Conservation (phyloP, 495 filamentous ascomycete genomes). For the Penicillium cinerascens region DNA sequence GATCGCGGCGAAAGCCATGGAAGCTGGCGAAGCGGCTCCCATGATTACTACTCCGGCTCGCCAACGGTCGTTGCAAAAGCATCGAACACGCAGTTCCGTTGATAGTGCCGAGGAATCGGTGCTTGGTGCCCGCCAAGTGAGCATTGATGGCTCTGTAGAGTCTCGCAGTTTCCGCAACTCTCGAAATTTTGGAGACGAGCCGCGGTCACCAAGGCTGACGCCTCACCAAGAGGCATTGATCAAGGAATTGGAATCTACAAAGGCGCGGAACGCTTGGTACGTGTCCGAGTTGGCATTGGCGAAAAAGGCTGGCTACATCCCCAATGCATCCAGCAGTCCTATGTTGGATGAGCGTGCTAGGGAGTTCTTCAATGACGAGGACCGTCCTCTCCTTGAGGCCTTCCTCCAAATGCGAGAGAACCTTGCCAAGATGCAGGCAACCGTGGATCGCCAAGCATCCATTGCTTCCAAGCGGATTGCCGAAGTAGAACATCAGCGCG, state of each 20-base stretch:
- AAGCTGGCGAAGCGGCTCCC: slow-evolving; percentile 47
- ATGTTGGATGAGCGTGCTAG: slow-evolving; percentile 69
- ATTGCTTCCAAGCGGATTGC: slow-evolving; percentile 85
- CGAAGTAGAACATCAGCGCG: slow-evolving; percentile 87
- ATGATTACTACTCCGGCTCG: slow-evolving; percentile 40
- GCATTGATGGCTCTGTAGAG: slow-evolving; percentile 45
- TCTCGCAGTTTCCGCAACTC: slow-evolving; percentile 40
- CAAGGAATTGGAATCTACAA: slow-evolving; percentile 78
- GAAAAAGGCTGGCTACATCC: slow-evolving; percentile 78
- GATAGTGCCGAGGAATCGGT: slow-evolving; percentile 47
- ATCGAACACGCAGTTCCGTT: slow-evolving; percentile 41
- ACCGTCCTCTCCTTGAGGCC: slow-evolving; percentile 87
- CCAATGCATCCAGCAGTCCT: slow-evolving; percentile 67
- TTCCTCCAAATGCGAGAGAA: slow-evolving; percentile 86
- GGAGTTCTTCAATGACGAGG: slow-evolving; percentile 82
- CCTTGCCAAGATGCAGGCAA: slow-evolving; percentile 68
- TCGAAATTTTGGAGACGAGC: slow-evolving; percentile 38
- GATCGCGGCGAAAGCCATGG: slow-evolving; percentile 46
- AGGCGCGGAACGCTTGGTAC: slow-evolving; percentile 92
- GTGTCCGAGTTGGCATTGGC: slow-evolving; percentile 90
- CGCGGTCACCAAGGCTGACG: slow-evolving; percentile 43
- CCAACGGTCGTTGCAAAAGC: slow-evolving; percentile 42
- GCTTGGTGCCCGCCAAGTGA: slow-evolving; percentile 35
- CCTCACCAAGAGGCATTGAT: slow-evolving; percentile 55
- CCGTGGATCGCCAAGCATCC: slow-evolving; percentile 80